Conservation (phyloP, 2,329 filamentous ascomycete species). For the Claviceps sp. region DNA sequence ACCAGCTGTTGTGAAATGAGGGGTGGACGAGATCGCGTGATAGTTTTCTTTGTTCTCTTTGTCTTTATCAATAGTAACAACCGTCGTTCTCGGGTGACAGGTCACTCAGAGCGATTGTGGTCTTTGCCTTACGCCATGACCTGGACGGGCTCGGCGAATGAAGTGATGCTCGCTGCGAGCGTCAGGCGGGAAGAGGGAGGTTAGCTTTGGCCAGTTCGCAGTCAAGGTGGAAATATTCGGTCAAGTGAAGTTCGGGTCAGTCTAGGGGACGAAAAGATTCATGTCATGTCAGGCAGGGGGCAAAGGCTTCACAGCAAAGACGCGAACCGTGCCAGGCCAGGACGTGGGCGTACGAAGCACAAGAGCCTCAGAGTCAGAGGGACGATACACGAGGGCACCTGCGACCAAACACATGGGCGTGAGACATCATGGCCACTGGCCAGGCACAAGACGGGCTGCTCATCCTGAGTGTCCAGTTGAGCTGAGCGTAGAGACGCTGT, state of each 20-base stretch:
- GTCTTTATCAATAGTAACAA: background rate
- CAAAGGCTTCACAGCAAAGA: background rate
- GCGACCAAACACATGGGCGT: background rate
- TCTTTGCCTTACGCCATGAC: background rate
- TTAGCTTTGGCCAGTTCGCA: no score
- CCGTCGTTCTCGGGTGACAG: background rate
- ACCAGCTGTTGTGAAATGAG: slow-evolving; percentile 1
- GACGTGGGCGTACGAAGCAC: background rate
- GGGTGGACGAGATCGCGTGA: no score
- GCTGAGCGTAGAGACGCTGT: background rate
- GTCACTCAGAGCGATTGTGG: background rate
- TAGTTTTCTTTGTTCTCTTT: background rate
- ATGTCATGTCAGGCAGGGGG: no score
- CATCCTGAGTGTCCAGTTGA: background rate
- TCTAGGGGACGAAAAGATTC: no score
- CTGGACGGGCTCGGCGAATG: background rate
- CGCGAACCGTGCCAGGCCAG: background rate
- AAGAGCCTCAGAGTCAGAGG: background rate
- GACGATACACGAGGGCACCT: background rate
- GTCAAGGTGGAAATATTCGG: no score
- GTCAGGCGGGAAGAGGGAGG: background rate
- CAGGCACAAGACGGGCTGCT: background rate
- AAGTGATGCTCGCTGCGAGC: background rate
- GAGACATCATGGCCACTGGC: background rate
- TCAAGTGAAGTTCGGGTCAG: no score